Evolutionary conservation across 257 asterid genomes (phyloP).

Genomic region (Solanum paucissectum): DNA sequence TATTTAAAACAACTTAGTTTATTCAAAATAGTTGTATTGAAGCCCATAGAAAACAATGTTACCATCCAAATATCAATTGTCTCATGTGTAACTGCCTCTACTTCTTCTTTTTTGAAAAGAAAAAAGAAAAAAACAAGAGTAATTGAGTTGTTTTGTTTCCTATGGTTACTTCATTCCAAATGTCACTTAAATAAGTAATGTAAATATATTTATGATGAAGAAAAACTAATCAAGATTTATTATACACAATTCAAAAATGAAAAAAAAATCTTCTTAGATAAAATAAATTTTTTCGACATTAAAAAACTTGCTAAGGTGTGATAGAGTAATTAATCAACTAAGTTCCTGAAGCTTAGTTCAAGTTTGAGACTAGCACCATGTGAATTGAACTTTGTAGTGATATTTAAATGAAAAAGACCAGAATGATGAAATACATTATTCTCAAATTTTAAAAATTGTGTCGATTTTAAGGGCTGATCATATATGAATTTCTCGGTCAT

Average conservation of each 20-base stretch:
- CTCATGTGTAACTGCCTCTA: background rate
- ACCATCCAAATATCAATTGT: background rate
- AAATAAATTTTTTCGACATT: no score
- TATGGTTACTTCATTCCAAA: background rate
- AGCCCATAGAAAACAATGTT: background rate
- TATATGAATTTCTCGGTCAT: background rate
- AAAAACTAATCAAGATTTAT: background rate
- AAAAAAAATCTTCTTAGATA: background rate
- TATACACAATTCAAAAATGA: no score
- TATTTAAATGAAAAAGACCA: background rate
- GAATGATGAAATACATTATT: background rate
- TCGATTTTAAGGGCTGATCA: background rate
- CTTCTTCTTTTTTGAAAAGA: no score
- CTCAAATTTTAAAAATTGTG: background rate
- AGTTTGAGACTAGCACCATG: background rate
- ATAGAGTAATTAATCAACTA: no score
- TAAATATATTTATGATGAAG: background rate
- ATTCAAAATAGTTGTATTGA: background rate
- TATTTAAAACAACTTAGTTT: background rate
- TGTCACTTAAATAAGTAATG: background rate
- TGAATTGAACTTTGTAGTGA: background rate
- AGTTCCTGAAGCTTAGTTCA: background rate
- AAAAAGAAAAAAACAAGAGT: no score
- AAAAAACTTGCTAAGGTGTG: background rate
- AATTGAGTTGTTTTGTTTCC: background rate